Conservation (phyloP, 192 early-diverging fungal species). For the Pecoramyces ruminantium region DNA sequence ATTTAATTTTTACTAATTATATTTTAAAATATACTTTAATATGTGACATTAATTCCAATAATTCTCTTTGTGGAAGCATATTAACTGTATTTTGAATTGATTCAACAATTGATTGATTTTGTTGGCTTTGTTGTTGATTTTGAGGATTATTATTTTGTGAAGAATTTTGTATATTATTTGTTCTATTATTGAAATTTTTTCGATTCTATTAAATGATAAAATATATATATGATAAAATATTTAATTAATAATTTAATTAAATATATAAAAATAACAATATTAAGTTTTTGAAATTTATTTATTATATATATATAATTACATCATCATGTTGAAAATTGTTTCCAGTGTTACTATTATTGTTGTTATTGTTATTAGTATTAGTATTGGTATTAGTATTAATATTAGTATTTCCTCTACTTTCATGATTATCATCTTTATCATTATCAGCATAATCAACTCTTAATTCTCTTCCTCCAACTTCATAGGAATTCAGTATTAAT, state of each 20-base stretch:
- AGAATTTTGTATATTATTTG: background rate
- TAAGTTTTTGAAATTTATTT: too few species aligned
- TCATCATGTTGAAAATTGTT: slow-evolving; percentile 1
- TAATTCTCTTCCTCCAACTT: slow-evolving; percentile 71
- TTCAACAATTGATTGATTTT: slow-evolving; percentile 5
- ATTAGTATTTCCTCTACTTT: background rate
- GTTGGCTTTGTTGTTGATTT: background rate
- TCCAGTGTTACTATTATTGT: background rate
- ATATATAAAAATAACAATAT: too few species aligned
- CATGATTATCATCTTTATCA: slow-evolving; percentile 35
- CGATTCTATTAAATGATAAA: background rate
- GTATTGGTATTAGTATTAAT: slow-evolving; percentile 17
- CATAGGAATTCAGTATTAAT: slow-evolving; percentile 67
- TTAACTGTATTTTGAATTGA: slow-evolving; percentile 2
- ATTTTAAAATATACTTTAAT: slow-evolving; percentile 29
- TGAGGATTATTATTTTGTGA: background rate
- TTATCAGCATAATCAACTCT: slow-evolving; percentile 86
- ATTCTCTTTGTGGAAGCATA: slow-evolving; percentile 26
- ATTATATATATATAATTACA: background rate
- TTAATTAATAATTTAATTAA: too few species aligned
- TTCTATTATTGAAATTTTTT: background rate
- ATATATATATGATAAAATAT: too few species aligned
- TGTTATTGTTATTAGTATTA: background rate
- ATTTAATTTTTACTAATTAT: background rate
- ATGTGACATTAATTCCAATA: slow-evolving; percentile 43